Evolutionary conservation across 768 basidiomycete species (phyloP), one percentile per base, ranked within the genome.

Genomic region (Russula dissimulans): DNA sequence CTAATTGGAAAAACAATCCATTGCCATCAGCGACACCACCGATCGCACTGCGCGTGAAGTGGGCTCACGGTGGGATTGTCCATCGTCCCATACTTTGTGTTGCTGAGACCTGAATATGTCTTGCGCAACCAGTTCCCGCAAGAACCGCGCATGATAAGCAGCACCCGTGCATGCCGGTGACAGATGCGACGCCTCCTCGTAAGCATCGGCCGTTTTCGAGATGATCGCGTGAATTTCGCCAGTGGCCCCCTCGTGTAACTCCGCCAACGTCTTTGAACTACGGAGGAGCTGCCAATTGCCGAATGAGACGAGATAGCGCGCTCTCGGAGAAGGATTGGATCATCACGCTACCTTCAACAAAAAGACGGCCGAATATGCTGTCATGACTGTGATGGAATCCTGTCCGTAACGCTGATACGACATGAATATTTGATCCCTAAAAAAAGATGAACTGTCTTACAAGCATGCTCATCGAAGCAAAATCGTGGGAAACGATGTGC

Each of bases 361-460:
- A 69, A 90, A 86, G 41, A 92, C 83, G 18, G 90, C 89, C 49
- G 87, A 83, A 67, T 92, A 92, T 29, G 89, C 91, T 18, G 87
- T 87, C 90, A 92, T 92, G 48, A 87, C 81, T 8, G 86, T 85
- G 61, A 90, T 82, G 5, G 87, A 86, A 69, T 92, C 90, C 74
- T 92, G 91, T 8, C 86, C 81, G 66, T 92, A 93, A 47, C 86
- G 85, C 89, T 91, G 69, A 15, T 57, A 51, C 46, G 59, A 61
- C 15, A 44, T 61, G 44, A 67, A 39, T 67, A 64, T 50, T 46
- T 34, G 12, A 52, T 7, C 11, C 32, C 14, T 34, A 26, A 8
- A 4, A 29, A 10, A 32, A 11, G 46, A 4, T 3, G 17, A 36
- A 48, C 29, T 15, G 32, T 71, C 85, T 54, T 66, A 87, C 89